phyloP scores from a whole-genome alignment of 208 protist species.

The Leishmania braziliensis region DNA sequence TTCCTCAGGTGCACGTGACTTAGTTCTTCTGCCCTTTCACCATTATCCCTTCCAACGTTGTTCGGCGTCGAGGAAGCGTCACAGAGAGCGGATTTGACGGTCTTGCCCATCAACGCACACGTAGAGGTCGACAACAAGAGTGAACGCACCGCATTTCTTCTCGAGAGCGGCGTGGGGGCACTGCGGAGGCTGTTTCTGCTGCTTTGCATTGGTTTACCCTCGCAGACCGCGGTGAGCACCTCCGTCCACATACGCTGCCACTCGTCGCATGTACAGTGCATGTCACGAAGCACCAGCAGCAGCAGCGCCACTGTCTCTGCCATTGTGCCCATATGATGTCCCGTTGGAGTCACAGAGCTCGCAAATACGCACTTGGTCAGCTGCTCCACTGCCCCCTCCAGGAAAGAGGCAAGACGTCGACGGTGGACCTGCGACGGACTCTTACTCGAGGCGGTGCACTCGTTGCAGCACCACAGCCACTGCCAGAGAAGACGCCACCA shows the following conservation, averaged over 20 bases:
- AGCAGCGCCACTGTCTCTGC: slow-evolving; percentile 12
- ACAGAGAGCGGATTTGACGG: neutral
- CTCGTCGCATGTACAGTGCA: neutral
- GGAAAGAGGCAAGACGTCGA: neutral
- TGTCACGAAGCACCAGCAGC: slow-evolving; percentile 4
- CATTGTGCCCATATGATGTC: neutral
- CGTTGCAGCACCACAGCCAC: slow-evolving; percentile 16
- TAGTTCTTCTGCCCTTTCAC: neutral
- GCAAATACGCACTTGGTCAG: neutral
- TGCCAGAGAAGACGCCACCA: neutral
- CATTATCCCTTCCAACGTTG: neutral
- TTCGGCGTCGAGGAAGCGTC: neutral
- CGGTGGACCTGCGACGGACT: slow-evolving; percentile 1
- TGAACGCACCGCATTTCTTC: neutral
- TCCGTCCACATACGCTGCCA: neutral
- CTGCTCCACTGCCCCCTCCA: neutral
- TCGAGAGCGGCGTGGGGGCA: neutral
- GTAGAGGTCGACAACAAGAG: neutral
- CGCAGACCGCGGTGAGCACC: neutral
- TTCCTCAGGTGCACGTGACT: neutral
- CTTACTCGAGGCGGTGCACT: neutral
- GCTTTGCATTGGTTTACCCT: neutral
- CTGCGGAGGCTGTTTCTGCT: neutral
- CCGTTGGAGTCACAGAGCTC: neutral
- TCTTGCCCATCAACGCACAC: neutral